Evolutionary conservation across 129 eudicot genomes (phyloP).

Genomic region (Lactuca saligna): DNA sequence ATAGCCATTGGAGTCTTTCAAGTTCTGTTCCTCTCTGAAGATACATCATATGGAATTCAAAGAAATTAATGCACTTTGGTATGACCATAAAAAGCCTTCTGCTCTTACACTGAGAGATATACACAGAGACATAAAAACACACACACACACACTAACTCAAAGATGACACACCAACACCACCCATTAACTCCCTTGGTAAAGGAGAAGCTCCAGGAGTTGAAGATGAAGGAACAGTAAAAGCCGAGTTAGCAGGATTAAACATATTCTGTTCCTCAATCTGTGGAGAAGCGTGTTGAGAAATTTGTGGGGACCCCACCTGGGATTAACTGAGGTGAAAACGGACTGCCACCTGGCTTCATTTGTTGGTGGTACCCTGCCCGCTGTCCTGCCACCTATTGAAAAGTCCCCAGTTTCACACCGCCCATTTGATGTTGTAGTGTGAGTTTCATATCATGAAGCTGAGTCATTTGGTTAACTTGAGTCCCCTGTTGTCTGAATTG

Average conservation of each 20-base stretch:
- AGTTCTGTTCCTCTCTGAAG: no score
- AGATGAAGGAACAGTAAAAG: constrained; percentile 74
- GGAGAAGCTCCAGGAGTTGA: constrained; percentile 83
- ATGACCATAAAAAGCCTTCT: no score
- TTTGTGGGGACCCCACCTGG: constrained; percentile 80
- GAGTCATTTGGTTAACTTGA: constrained; percentile 62
- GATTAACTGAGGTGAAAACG: constrained; percentile 73
- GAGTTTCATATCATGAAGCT: constrained; percentile 67
- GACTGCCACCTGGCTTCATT: constrained; percentile 53
- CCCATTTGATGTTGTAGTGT: constrained; percentile 44
- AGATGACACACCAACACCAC: constrained; percentile 51
- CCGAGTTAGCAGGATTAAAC: constrained; percentile 74
- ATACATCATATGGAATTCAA: no score
- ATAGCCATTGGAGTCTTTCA: no score
- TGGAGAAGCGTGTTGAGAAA: constrained; percentile 75
- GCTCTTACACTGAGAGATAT: no score
- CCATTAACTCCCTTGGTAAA: constrained; percentile 66
- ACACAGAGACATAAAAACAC: no score
- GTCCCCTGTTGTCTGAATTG: constrained; percentile 55
- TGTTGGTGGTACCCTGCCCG: constrained; percentile 65
- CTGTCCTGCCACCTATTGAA: constrained; percentile 62
- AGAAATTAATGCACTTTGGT: no score
- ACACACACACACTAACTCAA: constrained; percentile 1
- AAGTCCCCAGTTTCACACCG: constrained; percentile 60
- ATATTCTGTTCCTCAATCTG: constrained; percentile 79